These are phyloP conservation scores for Lachnellula willkommii DNA, from an alignment of 2,329 filamentous ascomycete genomes.

Conservation along the genomic window DNA sequence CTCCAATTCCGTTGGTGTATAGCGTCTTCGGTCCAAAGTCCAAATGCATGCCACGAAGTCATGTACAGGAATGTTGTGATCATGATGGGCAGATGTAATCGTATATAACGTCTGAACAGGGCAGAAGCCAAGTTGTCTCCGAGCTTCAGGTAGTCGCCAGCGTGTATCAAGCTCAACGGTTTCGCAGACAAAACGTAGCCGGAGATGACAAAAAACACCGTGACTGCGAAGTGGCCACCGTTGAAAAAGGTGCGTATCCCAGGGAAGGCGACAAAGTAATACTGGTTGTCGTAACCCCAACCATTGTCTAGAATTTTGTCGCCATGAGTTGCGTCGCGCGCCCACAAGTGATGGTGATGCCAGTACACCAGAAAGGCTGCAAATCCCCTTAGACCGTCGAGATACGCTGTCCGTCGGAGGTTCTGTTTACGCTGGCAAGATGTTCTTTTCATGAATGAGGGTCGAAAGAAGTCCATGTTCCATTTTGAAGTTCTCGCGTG, in stretches of 20 bases:
- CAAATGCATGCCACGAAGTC: constrained; percentile 26
- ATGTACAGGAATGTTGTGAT: constrained; percentile 38
- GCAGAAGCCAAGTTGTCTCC: constrained; percentile 40
- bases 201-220: constrained; percentile 47
- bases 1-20: constrained; percentile 17
- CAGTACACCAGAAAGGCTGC: constrained; percentile 41
- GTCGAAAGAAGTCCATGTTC: constrained; percentile 1
- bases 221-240: constrained; percentile 54
- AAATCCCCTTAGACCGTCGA: constrained; percentile 42
- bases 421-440: not conserved
- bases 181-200: constrained; percentile 43
- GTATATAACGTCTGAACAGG: constrained; percentile 42
- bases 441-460: not conserved
- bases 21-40: constrained; percentile 20
- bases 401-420: constrained; percentile 35
- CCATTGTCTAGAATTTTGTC: constrained; percentile 7
- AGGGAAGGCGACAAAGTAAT: constrained; percentile 44
- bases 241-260: constrained; percentile 53
- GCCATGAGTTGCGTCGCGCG: not conserved
- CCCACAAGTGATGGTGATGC: constrained; percentile 26
- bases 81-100: constrained; percentile 42
- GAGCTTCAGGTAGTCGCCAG: constrained; percentile 24
- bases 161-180: constrained; percentile 37
- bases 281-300: constrained; percentile 9
- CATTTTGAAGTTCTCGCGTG: not conserved